Percentiles rank a stretch among this genome's conserved stretches.
Conservation (phyloP, 1,284 basidiomycete species). For the Lentinus polychrous region DNA sequence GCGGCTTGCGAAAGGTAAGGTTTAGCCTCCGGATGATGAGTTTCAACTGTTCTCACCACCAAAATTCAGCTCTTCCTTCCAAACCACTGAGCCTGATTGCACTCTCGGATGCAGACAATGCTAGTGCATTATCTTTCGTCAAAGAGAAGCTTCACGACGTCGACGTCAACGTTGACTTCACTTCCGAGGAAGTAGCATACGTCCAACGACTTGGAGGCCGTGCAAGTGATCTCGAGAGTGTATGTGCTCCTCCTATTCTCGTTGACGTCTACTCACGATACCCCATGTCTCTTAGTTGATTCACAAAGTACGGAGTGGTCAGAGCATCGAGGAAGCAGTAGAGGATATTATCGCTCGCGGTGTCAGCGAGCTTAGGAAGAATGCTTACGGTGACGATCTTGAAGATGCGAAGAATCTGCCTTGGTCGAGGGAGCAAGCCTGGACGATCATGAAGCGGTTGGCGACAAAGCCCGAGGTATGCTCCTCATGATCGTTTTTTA, state of each 20-base stretch:
- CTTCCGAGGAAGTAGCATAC: conserved; percentile 43
- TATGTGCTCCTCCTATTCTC: conserved; percentile 29
- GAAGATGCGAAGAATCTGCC: conserved; percentile 79
- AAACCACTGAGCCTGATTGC: conserved; percentile 78
- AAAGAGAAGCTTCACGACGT: conserved; percentile 70
- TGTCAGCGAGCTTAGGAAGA: conserved; percentile 83
- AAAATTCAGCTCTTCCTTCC: conserved; percentile 65
- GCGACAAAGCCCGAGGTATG: conserved; percentile 65
- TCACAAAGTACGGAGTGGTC: conserved; percentile 78
- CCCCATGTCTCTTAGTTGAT: conserved; percentile 74
- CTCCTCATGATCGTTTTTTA: background rate
- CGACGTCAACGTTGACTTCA: conserved; percentile 45
- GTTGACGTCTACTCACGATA: conserved; percentile 1
- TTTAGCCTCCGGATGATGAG: background rate
- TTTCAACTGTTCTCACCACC: background rate
- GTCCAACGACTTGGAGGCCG: conserved; percentile 81
- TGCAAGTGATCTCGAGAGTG: conserved; percentile 79
- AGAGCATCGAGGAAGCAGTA: conserved; percentile 72
- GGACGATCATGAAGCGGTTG: conserved; percentile 76
- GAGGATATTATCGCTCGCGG: conserved; percentile 82
- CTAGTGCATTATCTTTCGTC: conserved; percentile 77
- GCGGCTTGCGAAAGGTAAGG: conserved; percentile 68
- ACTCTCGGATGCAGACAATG: conserved; percentile 80
- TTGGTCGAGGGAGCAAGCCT: conserved; percentile 88
- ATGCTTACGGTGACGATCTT: conserved; percentile 86